Evolutionary conservation across 352 stramenopile species (phyloP).

Genomic region (Globisporangium echinulatum): DNA sequence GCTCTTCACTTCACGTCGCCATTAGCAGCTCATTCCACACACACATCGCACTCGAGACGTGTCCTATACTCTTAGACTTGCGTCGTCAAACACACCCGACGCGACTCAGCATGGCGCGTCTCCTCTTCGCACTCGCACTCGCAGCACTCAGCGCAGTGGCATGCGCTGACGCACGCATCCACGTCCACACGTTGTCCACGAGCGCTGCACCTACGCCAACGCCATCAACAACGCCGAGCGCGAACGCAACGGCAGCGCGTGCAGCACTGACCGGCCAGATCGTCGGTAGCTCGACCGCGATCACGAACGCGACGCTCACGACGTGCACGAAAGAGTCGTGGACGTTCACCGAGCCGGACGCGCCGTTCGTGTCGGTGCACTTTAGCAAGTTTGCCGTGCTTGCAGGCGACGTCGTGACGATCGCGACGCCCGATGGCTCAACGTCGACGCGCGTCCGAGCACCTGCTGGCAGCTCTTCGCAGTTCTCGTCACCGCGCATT

Average conservation of each 20-base stretch:
- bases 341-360: conserved; percentile 16
- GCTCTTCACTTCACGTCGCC: too few species aligned
- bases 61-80: too few species aligned
- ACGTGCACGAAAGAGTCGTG: conserved; percentile 16
- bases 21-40: too few species aligned
- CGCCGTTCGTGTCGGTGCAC: conserved; percentile 36
- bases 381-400: conserved; percentile 32
- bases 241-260: background rate
- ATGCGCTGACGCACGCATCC: background rate
- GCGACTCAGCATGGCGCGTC: background rate
- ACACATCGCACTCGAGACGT: too few species aligned
- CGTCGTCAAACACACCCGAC: too few species aligned
- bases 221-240: background rate
- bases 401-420: conserved; percentile 19
- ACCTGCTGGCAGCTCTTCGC: conserved; percentile 14
- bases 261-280: conserved; percentile 16
- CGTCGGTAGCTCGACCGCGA: conserved; percentile 23
- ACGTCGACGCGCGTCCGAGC: conserved; percentile 15
- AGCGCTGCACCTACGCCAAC: background rate
- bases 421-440: conserved; percentile 17
- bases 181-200: conserved; percentile 1
- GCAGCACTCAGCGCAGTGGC: background rate
- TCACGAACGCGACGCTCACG: conserved; percentile 28
- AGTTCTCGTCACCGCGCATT: conserved; percentile 29
- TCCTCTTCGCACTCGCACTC: background rate